Evolutionary conservation across 768 basidiomycete species (phyloP), one percentile per base, ranked within the genome.

Genomic region (Suillus clintonianus): DNA sequence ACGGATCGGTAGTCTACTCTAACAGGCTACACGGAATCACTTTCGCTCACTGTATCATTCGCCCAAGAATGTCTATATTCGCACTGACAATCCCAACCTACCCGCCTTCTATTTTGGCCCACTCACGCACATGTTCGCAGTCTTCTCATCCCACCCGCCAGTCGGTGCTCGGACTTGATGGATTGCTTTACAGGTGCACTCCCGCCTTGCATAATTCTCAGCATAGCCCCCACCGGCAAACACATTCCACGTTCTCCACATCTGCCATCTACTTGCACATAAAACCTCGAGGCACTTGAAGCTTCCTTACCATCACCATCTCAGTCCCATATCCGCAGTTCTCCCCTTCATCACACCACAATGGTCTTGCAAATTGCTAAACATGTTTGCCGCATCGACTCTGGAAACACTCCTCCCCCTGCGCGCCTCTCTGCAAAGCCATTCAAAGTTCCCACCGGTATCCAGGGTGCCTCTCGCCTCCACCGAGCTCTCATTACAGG

Each of bases 61-160:
- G 32, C 93, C 95, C 30, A 98, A 99, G 83, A 98, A 94, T 74
- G 95, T 99, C 59, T 99, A 99, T 79, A 98, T 99, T 76, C 94
- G 96, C 64, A 98, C 96, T 37, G 97, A 99, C 65, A 96, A 99
- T 72, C 97, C 97, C n/a, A 96, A 99, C 79, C 85, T 99, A 22
- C 97, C 97, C 14, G 95, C 97, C 0, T 99, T 99, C 81, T 99
- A 99, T 79, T 99, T 97, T 73, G 97, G 99, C 76, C 96, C 97
- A 3, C 87, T 99, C n/a, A n/a, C n/a, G n/a, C n/a, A n/a, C n/a
- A n/a, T n/a, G n/a, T n/a, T n/a, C n/a, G n/a, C n/a, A n/a, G n/a
- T n/a, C n/a, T 69, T n/a, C n/a, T n/a, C n/a, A n/a, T n/a, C n/a
- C n/a, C n/a, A n/a, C n/a, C n/a, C n/a, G n/a, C n/a, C n/a, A n/a